A percentile compares a stretch with the other conserved stretches of the same genome.
Evolutionary conservation across 352 stramenopile genomes (phyloP).

Genomic region (Phytophthora constricta): DNA sequence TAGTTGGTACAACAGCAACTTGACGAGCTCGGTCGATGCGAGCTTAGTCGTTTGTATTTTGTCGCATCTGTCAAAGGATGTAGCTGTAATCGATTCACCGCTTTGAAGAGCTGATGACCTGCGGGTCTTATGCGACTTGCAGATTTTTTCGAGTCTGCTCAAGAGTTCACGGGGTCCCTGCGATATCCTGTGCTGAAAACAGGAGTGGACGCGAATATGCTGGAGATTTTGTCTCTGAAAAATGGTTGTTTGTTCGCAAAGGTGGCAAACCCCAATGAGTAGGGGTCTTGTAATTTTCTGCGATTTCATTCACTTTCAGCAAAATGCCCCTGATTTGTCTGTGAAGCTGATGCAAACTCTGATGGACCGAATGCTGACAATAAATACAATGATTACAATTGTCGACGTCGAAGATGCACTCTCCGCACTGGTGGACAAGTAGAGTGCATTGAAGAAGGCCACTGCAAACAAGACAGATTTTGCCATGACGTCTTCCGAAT

Average conservation of each 20-base stretch:
- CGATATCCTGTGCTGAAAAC: background rate
- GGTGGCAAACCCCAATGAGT: background rate
- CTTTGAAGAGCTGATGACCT: background rate
- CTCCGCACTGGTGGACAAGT: too few relatives aligned
- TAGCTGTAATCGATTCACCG: background rate
- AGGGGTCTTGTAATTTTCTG: background rate
- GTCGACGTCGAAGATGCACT: too few relatives aligned
- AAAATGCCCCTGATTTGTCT: background rate
- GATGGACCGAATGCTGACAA: background rate
- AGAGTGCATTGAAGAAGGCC: too few relatives aligned
- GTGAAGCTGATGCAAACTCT: background rate
- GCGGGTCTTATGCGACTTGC: background rate
- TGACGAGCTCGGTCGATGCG: background rate
- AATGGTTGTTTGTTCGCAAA: background rate
- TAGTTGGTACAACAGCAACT: background rate
- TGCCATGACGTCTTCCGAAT: too few relatives aligned
- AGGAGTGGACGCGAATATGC: background rate
- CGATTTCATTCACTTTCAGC: background rate
- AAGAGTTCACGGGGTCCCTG: background rate
- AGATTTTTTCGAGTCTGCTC: background rate
- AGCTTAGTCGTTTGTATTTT: too few relatives aligned
- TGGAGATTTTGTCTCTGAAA: background rate
- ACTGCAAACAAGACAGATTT: too few relatives aligned
- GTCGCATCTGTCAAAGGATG: background rate
- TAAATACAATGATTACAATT: background rate